Evolutionary conservation across 805 yeast genomes (phyloP), one percentile per base, ranked within the genome.

Genomic region (Pichia scutulata): DNA sequence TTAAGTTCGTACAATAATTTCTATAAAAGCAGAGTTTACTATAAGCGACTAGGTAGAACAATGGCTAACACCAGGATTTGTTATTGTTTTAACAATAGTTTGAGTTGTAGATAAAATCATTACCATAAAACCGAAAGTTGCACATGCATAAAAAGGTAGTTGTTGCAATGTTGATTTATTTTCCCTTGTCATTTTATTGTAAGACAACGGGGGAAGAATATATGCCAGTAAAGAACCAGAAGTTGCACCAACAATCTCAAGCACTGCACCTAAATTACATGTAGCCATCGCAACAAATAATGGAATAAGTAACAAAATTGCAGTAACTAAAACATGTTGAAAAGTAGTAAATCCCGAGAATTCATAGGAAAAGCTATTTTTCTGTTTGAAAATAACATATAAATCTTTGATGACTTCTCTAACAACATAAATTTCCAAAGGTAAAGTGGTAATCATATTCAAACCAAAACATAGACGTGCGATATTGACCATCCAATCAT

Each of bases 201-300:
- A 86, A 59, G 97, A 90, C 63, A 84, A 64, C 3, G 97, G 96
- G 0, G 98, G 98, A 18, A 90, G 69, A 22, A 90, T 88, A 63
- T 87, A 90, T 0, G 98, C 97, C 84, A 92, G 83, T 39, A 86
- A 71, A 19, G 95, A 88, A 0, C 97, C 97, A 0, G 96, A 85
- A 0, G 96, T 85, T 0, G 97, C 90, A 2, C 98, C 98, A 30
- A 89, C 89, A 3, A 90, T 73, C 62, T 92, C 97, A 40, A 90
- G 72, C 26, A 92, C 83, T 13, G 93, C 86, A 1, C 98, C 98
- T 50, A 90, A 72, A 56, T 89, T 88, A 61, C 97, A 90, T 0
- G 97, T 88, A 51, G 81, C 67, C 30, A 92, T 69, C 0, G 97
- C 76, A 2, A 89, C 82, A 0, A 78, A 60, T 90, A 89, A 85